These are phyloP conservation scores for Cichorium intybus DNA, from an alignment of 140 eudicot species.

Conservation along the genomic window DNA sequence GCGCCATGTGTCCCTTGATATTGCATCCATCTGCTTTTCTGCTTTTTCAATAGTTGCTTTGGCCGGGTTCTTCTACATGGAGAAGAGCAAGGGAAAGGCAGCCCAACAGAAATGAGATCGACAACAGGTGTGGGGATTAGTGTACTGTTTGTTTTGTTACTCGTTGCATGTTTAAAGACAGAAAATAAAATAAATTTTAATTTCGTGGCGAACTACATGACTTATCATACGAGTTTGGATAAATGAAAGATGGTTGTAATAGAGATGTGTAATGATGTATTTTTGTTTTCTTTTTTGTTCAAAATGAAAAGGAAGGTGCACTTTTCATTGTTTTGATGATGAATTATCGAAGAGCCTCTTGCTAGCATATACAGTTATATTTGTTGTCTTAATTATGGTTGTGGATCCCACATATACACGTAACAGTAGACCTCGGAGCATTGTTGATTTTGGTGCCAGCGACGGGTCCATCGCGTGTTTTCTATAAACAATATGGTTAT, in stretches of 20 bases:
- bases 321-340: constrained; percentile 2
- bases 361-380: background rate
- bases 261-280: background rate
- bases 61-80: constrained; percentile 59
- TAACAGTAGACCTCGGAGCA: too few species aligned
- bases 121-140: background rate
- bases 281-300: background rate
- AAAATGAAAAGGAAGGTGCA: background rate
- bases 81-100: constrained; percentile 44
- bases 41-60: constrained; percentile 46
- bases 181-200: background rate
- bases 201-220: background rate
- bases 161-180: constrained; percentile 6
- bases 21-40: constrained; percentile 56
- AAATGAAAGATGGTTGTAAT: background rate
- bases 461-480: too few species aligned
- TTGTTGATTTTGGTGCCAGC: too few species aligned
- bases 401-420: too few species aligned
- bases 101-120: constrained; percentile 31
- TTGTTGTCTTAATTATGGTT: constrained; percentile 8
- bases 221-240: background rate
- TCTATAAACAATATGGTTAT: too few species aligned
- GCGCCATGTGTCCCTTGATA: constrained; percentile 44
- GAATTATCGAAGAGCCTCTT: background rate
- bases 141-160: background rate